Base-by-base conservation (phyloP, 345 rosid genomes). In the Sapria himalayana region DNA sequence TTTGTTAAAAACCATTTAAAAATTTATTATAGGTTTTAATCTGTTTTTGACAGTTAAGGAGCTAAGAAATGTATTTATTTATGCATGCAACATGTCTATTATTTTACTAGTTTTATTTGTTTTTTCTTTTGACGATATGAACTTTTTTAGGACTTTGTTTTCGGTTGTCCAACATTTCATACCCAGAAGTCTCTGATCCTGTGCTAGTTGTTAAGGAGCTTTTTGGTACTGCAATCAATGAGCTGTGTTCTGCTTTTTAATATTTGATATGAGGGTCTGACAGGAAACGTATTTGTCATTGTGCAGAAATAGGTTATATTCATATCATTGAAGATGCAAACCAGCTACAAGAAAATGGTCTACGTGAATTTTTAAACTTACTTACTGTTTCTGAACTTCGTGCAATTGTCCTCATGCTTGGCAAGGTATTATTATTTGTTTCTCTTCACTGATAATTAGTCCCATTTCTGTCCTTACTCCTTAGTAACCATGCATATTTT, bases 61-160 rank as follows among this genome's bases (percentile, higher is more conserved):
- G n/a, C n/a, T n/a, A n/a, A n/a, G n/a, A n/a, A n/a, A n/a, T n/a
- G n/a, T n/a, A n/a, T n/a, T n/a, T n/a, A n/a, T n/a, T n/a, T n/a
- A n/a, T n/a, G n/a, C n/a, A n/a, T n/a, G n/a, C n/a, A n/a, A n/a
- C n/a, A n/a, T n/a, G n/a, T n/a, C n/a, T n/a, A n/a, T n/a, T n/a
- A n/a, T n/a, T n/a, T n/a, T n/a, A n/a, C n/a, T n/a, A n/a, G n/a
- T n/a, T n/a, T n/a, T n/a, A n/a, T n/a, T n/a, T n/a, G n/a, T n/a
- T n/a, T n/a, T n/a, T n/a, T n/a, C n/a, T n/a, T n/a, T n/a, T n/a
- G n/a, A n/a, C n/a, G n/a, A n/a, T n/a, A n/a, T n/a, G n/a, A n/a
- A n/a, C n/a, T n/a, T n/a, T 27, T 52, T 42, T 58, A 81, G 94
- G 92, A 41, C 92, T 89, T 36, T 86, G 97, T 94, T 81, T 86